Evolutionary conservation across 768 basidiomycete genomes (phyloP).

Genomic region (Saitozyma sp.): DNA sequence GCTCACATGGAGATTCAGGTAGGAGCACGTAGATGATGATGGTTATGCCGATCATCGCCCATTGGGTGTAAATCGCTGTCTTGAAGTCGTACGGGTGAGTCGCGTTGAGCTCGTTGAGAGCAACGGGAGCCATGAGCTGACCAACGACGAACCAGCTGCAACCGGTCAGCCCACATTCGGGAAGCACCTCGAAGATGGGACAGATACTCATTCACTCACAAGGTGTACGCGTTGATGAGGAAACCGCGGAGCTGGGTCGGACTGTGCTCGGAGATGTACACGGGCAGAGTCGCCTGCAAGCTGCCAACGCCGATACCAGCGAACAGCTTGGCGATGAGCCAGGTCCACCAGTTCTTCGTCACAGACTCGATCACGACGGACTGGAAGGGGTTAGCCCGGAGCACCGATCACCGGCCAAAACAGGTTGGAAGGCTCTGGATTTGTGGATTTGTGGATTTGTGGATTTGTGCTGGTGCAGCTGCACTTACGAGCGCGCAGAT

Average conservation of each 20-base stretch:
- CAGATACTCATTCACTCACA: slow-evolving; percentile 8
- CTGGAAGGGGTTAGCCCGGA: slow-evolving; percentile 1
- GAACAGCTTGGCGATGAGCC: slow-evolving; percentile 30
- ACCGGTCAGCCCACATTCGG: slow-evolving; percentile 1
- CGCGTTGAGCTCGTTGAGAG: slow-evolving; percentile 14
- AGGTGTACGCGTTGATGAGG: slow-evolving; percentile 30
- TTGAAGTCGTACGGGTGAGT: slow-evolving; percentile 22
- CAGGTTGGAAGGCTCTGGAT: too few relatives aligned
- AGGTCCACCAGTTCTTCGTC: slow-evolving; percentile 17
- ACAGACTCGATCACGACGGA: slow-evolving; percentile 23
- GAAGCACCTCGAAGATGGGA: background rate
- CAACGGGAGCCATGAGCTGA: slow-evolving; percentile 32
- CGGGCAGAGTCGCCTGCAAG: slow-evolving; percentile 29
- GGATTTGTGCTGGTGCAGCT: background rate
- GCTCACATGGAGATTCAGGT: slow-evolving; percentile 24
- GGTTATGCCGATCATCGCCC: slow-evolving; percentile 17
- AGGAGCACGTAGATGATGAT: slow-evolving; percentile 14
- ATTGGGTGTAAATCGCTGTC: slow-evolving; percentile 29
- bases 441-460: too few relatives aligned
- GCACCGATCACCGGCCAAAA: too few relatives aligned
- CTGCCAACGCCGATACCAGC: slow-evolving; percentile 30
- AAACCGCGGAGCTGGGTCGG: slow-evolving; percentile 29
- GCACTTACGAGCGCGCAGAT: slow-evolving; percentile 20
- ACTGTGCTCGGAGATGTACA: slow-evolving; percentile 27
- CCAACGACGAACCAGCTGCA: slow-evolving; percentile 31